phyloP scores from a whole-genome alignment of 495 filamentous ascomycete genomes.

The Podospora fimiseda region DNA sequence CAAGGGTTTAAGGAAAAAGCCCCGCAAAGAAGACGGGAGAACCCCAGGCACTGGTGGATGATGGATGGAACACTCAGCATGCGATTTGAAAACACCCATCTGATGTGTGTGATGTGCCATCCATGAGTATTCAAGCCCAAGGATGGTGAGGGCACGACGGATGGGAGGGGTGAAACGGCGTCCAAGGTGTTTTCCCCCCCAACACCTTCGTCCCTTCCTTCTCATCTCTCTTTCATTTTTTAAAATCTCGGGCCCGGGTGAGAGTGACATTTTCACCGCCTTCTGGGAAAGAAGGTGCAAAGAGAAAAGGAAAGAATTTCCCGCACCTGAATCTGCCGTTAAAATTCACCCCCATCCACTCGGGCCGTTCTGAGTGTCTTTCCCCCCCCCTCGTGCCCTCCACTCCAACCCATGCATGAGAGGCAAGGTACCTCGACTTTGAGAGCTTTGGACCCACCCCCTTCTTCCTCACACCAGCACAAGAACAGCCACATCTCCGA shows the following conservation, averaged over 20 bases:
- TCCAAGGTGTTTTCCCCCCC: too few species aligned
- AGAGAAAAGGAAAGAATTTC: too few species aligned
- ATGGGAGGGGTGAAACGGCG: too few species aligned
- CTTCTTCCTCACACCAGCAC: background rate
- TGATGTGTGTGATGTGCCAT: background rate
- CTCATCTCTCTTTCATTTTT: too few species aligned
- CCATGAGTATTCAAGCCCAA: too few species aligned
- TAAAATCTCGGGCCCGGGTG: too few species aligned
- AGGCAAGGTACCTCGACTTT: background rate
- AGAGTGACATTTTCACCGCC: too few species aligned
- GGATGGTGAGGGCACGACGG: too few species aligned
- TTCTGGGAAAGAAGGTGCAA: too few species aligned
- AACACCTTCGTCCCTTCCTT: too few species aligned
- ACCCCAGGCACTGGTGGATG: background rate
- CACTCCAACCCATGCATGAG: background rate
- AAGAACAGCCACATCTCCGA: background rate
- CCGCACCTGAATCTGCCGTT: too few species aligned
- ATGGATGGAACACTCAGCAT: background rate
- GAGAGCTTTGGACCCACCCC: background rate
- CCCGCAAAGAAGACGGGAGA: background rate
- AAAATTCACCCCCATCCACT: background rate
- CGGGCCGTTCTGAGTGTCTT: background rate
- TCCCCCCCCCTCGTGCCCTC: background rate
- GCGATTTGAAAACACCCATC: background rate
- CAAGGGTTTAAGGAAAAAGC: background rate